These are phyloP conservation scores for Diutina mesorugosa DNA, from an alignment of 1,139 yeast genomes.

Conservation along the genomic window DNA sequence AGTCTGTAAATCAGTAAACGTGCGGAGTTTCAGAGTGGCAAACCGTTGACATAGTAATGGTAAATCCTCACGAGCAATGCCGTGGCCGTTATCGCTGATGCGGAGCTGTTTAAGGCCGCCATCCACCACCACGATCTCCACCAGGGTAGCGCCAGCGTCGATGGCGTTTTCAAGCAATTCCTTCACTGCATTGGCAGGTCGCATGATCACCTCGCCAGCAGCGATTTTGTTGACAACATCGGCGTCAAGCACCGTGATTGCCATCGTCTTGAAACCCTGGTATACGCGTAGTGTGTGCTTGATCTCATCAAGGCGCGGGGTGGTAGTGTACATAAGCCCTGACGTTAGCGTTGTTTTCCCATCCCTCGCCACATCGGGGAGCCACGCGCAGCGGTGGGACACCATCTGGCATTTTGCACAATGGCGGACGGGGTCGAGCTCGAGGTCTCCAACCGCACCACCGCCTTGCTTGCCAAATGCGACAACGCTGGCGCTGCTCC, in stretches of 20 bases:
- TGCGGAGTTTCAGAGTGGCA: constrained; percentile 40
- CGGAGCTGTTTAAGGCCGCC: constrained; percentile 42
- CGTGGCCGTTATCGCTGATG: constrained; percentile 41
- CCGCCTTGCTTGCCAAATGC: neutral
- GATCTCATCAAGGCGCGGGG: neutral
- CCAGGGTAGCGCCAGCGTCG: constrained; percentile 34
- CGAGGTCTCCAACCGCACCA: neutral
- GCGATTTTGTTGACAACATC: constrained; percentile 83
- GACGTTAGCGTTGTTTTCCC: neutral
- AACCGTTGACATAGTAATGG: constrained; percentile 40
- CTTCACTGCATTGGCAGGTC: constrained; percentile 70
- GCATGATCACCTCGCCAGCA: constrained; percentile 92
- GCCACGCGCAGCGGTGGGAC: neutral
- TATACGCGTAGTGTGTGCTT: neutral
- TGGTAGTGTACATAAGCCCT: neutral
- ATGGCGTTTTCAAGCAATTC: constrained; percentile 44
- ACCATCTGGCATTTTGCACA: neutral
- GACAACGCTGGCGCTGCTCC: neutral
- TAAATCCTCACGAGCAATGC: constrained; percentile 33
- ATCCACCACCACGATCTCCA: constrained; percentile 38
- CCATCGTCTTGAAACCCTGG: neutral
- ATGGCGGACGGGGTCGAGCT: neutral
- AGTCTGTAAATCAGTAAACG: constrained; percentile 34
- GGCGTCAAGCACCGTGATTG: constrained; percentile 34
- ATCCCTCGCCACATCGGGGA: neutral